phyloP scores from a whole-genome alignment of 805 yeast species.

The Naumovozyma dairenensis region DNA sequence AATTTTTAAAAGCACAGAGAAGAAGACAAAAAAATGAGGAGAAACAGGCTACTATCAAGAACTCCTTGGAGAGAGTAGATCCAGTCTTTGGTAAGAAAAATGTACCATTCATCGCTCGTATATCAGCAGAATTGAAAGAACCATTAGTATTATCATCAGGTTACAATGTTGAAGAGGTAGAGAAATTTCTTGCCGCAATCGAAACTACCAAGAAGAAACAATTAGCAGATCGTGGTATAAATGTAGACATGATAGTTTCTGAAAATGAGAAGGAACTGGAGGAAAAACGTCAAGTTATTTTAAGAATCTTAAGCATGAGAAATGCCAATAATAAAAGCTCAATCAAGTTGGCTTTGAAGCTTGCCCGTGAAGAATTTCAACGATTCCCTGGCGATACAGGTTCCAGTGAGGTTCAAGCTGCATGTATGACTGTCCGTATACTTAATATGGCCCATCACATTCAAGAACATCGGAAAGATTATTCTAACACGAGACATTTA shows the following conservation, averaged over 20 bases:
- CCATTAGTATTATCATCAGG: constrained; percentile 55
- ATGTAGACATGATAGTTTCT: constrained; percentile 13
- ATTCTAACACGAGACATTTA: constrained; percentile 54
- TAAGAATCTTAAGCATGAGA: constrained; percentile 63
- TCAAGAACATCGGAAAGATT: constrained; percentile 61
- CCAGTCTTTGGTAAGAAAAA: constrained; percentile 73
- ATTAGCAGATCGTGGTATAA: constrained; percentile 18
- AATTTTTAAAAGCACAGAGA: constrained; percentile 27
- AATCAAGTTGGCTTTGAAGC: constrained; percentile 44
- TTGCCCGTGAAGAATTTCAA: constrained; percentile 73
- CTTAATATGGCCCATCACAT: constrained; percentile 70
- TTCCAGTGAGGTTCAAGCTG: constrained; percentile 93
- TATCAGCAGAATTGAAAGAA: constrained; percentile 56
- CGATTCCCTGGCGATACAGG: constrained; percentile 87
- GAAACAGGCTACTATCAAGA: constrained; percentile 24
- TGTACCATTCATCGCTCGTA: constrained; percentile 59
- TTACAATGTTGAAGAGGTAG: constrained; percentile 54
- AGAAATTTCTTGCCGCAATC: constrained; percentile 58
- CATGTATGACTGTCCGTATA: constrained; percentile 72
- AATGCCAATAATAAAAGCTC: constrained; percentile 56
- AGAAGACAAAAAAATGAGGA: constrained; percentile 28
- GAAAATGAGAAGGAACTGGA: constrained; percentile 35
- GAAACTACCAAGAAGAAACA: constrained; percentile 24
- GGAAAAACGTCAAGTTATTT: constrained; percentile 55
- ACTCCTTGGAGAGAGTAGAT: constrained; percentile 42